Base-by-base conservation (phyloP, 768 basidiomycete species). In the Naematelia aurantialba region DNA sequence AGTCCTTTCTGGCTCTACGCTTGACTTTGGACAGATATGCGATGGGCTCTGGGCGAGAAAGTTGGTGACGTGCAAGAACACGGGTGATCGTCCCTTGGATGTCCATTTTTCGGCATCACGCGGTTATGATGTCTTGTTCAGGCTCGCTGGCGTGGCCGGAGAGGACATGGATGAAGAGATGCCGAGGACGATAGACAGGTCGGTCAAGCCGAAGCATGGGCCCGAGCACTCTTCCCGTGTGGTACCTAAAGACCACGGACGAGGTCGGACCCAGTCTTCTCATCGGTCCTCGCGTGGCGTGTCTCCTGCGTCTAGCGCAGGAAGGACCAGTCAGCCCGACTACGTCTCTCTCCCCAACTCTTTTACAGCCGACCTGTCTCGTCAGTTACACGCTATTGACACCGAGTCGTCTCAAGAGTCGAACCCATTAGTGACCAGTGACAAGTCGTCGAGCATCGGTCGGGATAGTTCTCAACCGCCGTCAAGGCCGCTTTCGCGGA, bases 1-100 rank as follows among this genome's bases (percentile, higher is more conserved):
- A 34, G 42, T 76, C 26, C 56, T 71, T 2, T 70, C 68, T 30
- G 73, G 71, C 27, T 61, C 59, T 3, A 62, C 59, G 19, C 21
- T 76, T 24, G 70, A 73, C 59, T 76, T 76, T 52, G 73, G 75
- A 1, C 63, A 68, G 51, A 66, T 74, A 31, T 45, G 52, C 39
- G 70, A 72, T 45, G 75, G 75, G 4, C 57, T 65, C 8, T 72
- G 72, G 70, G 59, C 66, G 17, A 68, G 60, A 45, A 70, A 75
- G 54, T 59, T 69, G 42, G 57, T 76, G 22, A 68, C 63, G 14
- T 67, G 68, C 58, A 76, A 73, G 58, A 76, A 76, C 52, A 61
- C 62, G 13, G 69, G 73, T 10, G 65, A 63, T 27, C 60, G 62
- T 42, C 56, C 66, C 5, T 64, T 74, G 26, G 75, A 76, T 50